A percentile compares a stretch with the other conserved stretches of the same genome.
Conservation (phyloP, 306 rosid genomes). For the Fragaria ananassa region DNA sequence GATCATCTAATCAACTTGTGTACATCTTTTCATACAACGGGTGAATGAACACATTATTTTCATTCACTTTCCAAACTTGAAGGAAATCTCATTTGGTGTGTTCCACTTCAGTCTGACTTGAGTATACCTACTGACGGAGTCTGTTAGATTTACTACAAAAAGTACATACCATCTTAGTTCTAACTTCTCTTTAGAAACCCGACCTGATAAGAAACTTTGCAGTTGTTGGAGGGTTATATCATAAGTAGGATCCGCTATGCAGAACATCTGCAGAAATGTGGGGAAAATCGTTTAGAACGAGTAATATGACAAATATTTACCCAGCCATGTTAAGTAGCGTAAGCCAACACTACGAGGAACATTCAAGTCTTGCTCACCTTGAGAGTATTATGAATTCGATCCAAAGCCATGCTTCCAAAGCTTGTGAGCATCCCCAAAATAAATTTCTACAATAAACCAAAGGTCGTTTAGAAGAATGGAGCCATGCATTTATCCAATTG, state of each 20-base stretch:
- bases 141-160: slow-evolving; percentile 38
- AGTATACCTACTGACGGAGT: not conserved
- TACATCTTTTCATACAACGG: not conserved
- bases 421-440: slow-evolving; percentile 94
- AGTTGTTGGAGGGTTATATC: slow-evolving; percentile 89
- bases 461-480: slow-evolving; percentile 14
- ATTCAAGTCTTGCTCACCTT: slow-evolving; percentile 53
- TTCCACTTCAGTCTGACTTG: not conserved
- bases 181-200: slow-evolving; percentile 80
- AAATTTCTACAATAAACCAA: slow-evolving; percentile 64
- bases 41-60: not conserved
- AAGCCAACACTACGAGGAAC: not conserved
- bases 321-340: slow-evolving; percentile 4
- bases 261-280: slow-evolving; percentile 67
- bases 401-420: slow-evolving; percentile 87
- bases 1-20: no score
- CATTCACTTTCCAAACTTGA: not conserved
- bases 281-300: not conserved
- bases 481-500: not conserved
- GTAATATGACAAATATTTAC: not conserved
- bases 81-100: not conserved
- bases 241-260: slow-evolving; percentile 79
- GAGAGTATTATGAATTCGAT: slow-evolving; percentile 91
- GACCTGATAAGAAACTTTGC: slow-evolving; percentile 79
- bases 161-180: slow-evolving; percentile 74